A percentile compares a stretch with the other conserved stretches of the same genome.
phyloP scores from a whole-genome alignment of 163 green algal species.

The Scenedesmus sp. region DNA sequence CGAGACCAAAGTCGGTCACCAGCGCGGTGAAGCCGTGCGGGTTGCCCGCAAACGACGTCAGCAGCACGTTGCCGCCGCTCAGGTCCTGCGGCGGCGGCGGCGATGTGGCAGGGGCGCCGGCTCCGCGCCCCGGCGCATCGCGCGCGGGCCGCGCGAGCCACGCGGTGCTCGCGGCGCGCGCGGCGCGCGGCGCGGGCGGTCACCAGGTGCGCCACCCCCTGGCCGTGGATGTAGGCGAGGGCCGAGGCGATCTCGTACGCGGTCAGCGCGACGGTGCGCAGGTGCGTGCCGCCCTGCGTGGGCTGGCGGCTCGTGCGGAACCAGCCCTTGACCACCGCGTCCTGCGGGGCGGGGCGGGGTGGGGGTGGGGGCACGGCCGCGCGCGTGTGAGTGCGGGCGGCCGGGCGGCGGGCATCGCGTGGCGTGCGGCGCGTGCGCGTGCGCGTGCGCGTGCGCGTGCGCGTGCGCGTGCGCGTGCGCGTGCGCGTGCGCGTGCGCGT shows the following conservation, averaged over 20 bases:
- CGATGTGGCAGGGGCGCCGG: no score
- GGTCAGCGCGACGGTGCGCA: constrained; percentile 34
- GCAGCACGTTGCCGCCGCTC: constrained; percentile 38
- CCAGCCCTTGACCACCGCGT: constrained; percentile 48
- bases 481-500: no score
- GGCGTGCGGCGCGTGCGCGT: no score
- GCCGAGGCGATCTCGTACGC: constrained; percentile 58
- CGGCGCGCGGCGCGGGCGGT: no score
- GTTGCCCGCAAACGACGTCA: constrained; percentile 16
- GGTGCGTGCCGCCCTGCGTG: constrained; percentile 33
- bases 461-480: no score
- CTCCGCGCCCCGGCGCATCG: neutral
- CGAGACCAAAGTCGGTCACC: constrained; percentile 34
- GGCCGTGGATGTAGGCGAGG: constrained; percentile 67
- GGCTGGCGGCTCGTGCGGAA: constrained; percentile 24
- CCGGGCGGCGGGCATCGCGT: no score
- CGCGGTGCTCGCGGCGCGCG: no score
- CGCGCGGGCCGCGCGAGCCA: no score
- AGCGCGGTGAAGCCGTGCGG: constrained; percentile 30
- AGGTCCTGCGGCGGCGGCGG: constrained; percentile 40
- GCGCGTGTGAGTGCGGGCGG: no score
- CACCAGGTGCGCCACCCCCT: constrained; percentile 64
- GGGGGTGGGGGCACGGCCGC: no score
- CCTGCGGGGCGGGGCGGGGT: constrained; percentile 28
- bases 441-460: no score